phyloP scores from a whole-genome alignment of 345 rosid species.

The Murraya koenigii region DNA sequence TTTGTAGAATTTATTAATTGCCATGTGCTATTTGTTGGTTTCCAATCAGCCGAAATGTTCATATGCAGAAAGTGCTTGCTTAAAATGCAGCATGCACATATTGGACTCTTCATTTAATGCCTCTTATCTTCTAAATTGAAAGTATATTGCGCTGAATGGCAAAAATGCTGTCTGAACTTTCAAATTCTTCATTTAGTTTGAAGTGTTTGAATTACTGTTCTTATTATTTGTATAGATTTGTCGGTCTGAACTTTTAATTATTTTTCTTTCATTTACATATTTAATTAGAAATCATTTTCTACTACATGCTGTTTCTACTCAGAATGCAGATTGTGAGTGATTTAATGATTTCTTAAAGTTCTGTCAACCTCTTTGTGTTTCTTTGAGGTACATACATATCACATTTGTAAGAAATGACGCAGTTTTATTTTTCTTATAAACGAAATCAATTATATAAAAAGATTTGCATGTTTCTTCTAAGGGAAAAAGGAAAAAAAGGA shows the following conservation, averaged over 20 bases:
- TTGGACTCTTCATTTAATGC: not conserved
- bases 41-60: not conserved
- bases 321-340: not conserved
- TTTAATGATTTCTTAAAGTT: not conserved
- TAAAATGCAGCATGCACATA: not conserved
- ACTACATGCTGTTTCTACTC: not conserved
- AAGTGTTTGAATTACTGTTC: too few relatives aligned
- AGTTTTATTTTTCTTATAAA: too few relatives aligned
- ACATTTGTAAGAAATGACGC: too few relatives aligned
- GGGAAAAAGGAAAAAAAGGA: not conserved
- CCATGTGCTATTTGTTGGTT: not conserved
- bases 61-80: not conserved
- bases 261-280: too few relatives aligned
- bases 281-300: not conserved
- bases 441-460: not conserved
- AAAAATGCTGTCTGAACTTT: not conserved
- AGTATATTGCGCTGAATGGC: not conserved
- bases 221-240: too few relatives aligned
- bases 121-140: not conserved
- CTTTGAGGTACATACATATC: too few relatives aligned
- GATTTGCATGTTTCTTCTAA: not conserved
- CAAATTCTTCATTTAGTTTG: not conserved
- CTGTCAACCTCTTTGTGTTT: not conserved
- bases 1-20: not conserved
- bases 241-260: too few relatives aligned